These are phyloP conservation scores for Thermomucor indicae-seudaticae DNA, from an alignment of 371 early-diverging fungal genomes.

Conservation along the genomic window DNA sequence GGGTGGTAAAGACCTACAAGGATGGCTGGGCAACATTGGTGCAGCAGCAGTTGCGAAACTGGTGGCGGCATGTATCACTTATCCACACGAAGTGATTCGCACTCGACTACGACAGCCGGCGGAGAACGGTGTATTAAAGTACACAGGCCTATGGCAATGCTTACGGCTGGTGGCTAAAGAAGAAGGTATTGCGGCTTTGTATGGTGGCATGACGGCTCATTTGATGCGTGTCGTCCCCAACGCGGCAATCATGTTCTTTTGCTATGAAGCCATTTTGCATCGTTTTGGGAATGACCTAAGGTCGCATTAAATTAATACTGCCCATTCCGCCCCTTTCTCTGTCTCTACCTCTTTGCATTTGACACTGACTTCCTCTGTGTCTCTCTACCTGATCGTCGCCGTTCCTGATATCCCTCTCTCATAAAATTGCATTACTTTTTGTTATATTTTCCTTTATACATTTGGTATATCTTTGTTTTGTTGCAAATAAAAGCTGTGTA, in stretches of 20 bases:
- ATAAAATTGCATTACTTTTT: too few relatives aligned
- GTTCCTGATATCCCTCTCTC: too few relatives aligned
- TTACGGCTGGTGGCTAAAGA: conserved; percentile 69
- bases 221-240: conserved; percentile 94
- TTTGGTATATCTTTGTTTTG: too few relatives aligned
- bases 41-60: conserved; percentile 88
- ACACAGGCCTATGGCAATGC: conserved; percentile 75
- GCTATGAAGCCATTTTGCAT: conserved; percentile 83
- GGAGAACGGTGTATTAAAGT: conserved; percentile 57
- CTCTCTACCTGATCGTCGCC: too few relatives aligned
- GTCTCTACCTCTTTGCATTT: too few relatives aligned
- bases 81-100: conserved; percentile 77
- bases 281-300: conserved; percentile 38
- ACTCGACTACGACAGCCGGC: conserved; percentile 74
- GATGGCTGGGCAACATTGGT: conserved; percentile 77
- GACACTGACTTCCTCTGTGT: too few relatives aligned
- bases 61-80: conserved; percentile 82
- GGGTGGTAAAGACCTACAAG: conserved; percentile 31
- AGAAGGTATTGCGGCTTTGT: conserved; percentile 85
- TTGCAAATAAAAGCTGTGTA: too few relatives aligned
- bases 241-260: conserved; percentile 93
- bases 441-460: too few relatives aligned
- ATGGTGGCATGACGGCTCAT: conserved; percentile 95
- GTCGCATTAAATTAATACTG: too few relatives aligned
- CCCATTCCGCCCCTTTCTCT: too few relatives aligned